Percentiles rank a stretch among this genome's conserved stretches.
These are phyloP conservation scores for Candida sakaeoensis DNA, from an alignment of 805 yeast species.

Conservation along the genomic window DNA sequence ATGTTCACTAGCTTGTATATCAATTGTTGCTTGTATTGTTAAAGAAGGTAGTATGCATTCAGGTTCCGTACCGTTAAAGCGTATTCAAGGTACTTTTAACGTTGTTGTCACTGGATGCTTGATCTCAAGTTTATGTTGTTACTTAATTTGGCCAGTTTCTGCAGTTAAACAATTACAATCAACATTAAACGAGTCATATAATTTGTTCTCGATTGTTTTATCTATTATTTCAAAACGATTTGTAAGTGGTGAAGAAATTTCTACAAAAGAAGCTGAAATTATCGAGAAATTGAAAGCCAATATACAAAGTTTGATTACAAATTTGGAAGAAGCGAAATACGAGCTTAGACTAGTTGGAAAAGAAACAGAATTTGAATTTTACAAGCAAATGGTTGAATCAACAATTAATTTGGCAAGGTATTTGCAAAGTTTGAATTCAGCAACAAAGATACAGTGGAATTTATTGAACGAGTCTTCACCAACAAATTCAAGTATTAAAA, in stretches of 20 bases:
- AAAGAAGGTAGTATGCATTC: constrained; percentile 69
- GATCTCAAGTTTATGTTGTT: constrained; percentile 58
- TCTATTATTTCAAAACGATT: constrained; percentile 47
- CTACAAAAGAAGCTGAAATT: constrained; percentile 34
- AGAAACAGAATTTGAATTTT: constrained; percentile 48
- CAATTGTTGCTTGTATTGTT: constrained; percentile 64
- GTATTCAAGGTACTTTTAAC: constrained; percentile 49
- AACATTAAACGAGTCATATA: constrained; percentile 48
- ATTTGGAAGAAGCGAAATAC: constrained; percentile 56
- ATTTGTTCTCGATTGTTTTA: constrained; percentile 48
- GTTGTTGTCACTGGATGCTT: constrained; percentile 61
- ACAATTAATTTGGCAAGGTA: constrained; percentile 51
- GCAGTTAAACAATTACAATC: constrained; percentile 47
- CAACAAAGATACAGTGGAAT: constrained; percentile 65
- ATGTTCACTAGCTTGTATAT: constrained; percentile 70
- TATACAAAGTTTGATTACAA: constrained; percentile 34
- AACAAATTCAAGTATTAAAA: constrained; percentile 20
- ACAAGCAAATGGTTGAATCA: constrained; percentile 47
- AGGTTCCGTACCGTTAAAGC: constrained; percentile 51
- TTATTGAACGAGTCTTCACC: constrained; percentile 36
- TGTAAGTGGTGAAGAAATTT: constrained; percentile 43
- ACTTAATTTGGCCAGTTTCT: constrained; percentile 58
- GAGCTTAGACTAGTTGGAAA: constrained; percentile 56
- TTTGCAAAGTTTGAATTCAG: constrained; percentile 63
- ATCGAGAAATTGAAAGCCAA: constrained; percentile 37